Evolutionary conservation across 2,329 filamentous ascomycete genomes (phyloP), one percentile per base, ranked within the genome.

Genomic region (Diplodia sapinea): DNA sequence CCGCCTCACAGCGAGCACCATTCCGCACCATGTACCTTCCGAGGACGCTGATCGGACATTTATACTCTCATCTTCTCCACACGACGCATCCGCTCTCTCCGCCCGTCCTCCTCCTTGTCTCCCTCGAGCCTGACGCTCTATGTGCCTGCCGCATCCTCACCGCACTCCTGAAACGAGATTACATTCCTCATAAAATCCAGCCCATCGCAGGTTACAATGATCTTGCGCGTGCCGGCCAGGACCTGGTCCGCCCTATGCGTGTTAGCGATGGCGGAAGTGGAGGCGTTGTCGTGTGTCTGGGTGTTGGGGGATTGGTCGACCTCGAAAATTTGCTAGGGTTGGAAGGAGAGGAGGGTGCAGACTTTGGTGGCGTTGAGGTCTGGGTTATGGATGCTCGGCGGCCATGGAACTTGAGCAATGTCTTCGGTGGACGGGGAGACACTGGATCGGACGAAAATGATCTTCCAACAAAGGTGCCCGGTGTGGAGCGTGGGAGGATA

Each of bases 141-240:
- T 98, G 94, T 80, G 95, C 94, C 70, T 96, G 93, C 78, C 93
- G 94, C 70, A 97, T 99, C 69, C 88, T 99, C 57, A 96, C 94
- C 2, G 87, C 91, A 62, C 86, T 99, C n/a, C 85, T 99, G 69
- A 97, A 96, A 81, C 91, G 94, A 84, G 95, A 99, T 83, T 98
- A 96, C 77, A 96, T 99, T 73, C 92, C 91, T 15, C 94, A 98
- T 82, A 98, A 97, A 81, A 97, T 98, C 75, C 92, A 97, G 75
- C 95, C 95, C 1, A 90, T 99, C 66, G 88, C 92, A 23, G 95
- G 95, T 66, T 98, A 97, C 87, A 89, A 88, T 71, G 95, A 98
- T 78, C 87, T 99, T 56, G 86, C 92, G 75, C 89, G 88, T 72
- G 90, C 90, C 26, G 94, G 94, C 55, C 86, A 87, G 74, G 89